These are phyloP conservation scores for Candida nemodendra DNA, from an alignment of 805 yeast species.

Conservation along the genomic window DNA sequence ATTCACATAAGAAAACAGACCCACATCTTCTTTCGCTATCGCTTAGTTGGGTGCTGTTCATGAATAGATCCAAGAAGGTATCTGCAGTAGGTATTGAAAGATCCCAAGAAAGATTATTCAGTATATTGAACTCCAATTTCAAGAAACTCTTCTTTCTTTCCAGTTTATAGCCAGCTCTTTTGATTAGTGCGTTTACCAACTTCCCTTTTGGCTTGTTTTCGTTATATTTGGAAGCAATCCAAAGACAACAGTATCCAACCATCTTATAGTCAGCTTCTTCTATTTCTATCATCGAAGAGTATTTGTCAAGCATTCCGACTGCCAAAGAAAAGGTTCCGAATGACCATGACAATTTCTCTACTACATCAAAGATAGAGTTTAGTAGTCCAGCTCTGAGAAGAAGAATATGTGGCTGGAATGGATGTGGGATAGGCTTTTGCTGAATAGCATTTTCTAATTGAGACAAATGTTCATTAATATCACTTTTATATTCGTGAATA, in stretches of 20 bases:
- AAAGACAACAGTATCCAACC: constrained; percentile 43
- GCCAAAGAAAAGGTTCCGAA: constrained; percentile 38
- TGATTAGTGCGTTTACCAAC: constrained; percentile 29
- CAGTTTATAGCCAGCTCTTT: constrained; percentile 30
- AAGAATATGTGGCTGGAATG: constrained; percentile 24
- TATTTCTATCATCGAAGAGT: constrained; percentile 34
- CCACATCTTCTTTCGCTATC: constrained; percentile 51
- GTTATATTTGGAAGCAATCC: constrained; percentile 44
- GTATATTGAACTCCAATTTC: constrained; percentile 67
- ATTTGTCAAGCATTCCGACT: constrained; percentile 39
- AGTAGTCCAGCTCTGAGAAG: constrained; percentile 25
- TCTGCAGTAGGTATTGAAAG: constrained; percentile 62
- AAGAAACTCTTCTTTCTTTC: constrained; percentile 37
- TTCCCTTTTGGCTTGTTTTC: constrained; percentile 56
- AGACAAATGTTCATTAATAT: constrained; percentile 26
- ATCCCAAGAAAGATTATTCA: constrained; percentile 64
- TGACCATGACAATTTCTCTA: constrained; percentile 29
- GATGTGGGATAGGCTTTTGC: constrained; percentile 26
- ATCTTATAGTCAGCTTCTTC: constrained; percentile 36
- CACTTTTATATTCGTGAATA: constrained; percentile 29
- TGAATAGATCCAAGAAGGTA: constrained; percentile 56
- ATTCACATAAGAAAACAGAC: constrained; percentile 62
- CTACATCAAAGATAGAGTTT: constrained; percentile 33
- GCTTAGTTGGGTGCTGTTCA: constrained; percentile 34
- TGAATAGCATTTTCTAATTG: constrained; percentile 31